Conservation (phyloP, 2,329 filamentous ascomycete genomes). For the Phyllosticta citribraziliensis region DNA sequence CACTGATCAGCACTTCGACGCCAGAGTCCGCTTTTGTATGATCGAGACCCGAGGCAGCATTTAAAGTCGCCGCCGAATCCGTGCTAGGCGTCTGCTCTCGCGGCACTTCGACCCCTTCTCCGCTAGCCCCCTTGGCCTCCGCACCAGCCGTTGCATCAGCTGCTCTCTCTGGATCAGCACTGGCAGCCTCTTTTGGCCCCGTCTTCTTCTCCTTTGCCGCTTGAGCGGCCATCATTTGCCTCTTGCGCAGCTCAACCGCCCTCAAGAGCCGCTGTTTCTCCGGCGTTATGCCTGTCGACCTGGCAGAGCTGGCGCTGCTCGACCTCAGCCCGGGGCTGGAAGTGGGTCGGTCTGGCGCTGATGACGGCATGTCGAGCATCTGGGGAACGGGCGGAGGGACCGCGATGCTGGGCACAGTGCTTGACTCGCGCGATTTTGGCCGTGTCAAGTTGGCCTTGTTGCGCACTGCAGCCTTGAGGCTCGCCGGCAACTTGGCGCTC, state of each 20-base stretch:
- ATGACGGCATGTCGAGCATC: conserved; percentile 23
- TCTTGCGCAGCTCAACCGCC: conserved; percentile 81
- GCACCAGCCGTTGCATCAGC: conserved; percentile 12
- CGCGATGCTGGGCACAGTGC: conserved; percentile 20
- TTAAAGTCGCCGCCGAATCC: conserved; percentile 10
- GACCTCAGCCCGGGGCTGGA: conserved; percentile 23
- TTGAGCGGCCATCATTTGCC: conserved; percentile 48
- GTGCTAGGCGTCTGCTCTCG: conserved; percentile 9
- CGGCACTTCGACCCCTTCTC: conserved; percentile 1
- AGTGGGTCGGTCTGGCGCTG: conserved; percentile 26
- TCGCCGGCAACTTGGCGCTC: conserved; percentile 69
- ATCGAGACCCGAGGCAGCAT: conserved; percentile 4
- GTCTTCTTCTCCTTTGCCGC: conserved; percentile 21
- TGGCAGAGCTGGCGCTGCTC: conserved; percentile 21
- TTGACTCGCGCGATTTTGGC: conserved; percentile 27
- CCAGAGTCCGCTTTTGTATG: conserved; percentile 45
- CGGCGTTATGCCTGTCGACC: conserved; percentile 56
- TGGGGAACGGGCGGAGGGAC: conserved; percentile 26
- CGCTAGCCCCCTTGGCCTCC: conserved; percentile 10
- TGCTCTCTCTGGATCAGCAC: background rate
- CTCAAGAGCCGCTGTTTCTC: conserved; percentile 93
- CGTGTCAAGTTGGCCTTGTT: conserved; percentile 17
- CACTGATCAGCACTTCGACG: conserved; percentile 38
- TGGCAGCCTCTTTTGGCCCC: background rate
- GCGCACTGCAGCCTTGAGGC: conserved; percentile 49